Percentiles rank a stretch among this genome's conserved stretches.
These are phyloP conservation scores for Dichotomopilus funicola DNA, from an alignment of 2,329 filamentous ascomycete genomes.

Conservation along the genomic window DNA sequence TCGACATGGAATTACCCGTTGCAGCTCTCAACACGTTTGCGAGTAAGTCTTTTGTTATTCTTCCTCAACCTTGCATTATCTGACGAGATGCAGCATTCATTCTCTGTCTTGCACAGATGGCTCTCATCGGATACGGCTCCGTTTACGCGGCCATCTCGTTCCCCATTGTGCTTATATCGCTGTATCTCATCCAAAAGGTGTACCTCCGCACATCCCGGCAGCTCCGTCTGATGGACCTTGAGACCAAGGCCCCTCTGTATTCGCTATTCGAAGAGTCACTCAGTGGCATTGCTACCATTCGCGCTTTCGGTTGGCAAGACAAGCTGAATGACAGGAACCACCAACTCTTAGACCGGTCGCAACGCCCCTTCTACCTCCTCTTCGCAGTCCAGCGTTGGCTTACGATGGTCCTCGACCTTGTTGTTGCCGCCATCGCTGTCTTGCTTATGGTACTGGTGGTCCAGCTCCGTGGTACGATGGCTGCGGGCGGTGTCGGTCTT, in stretches of 20 bases:
- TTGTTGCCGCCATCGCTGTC: conserved; percentile 32
- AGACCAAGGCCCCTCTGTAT: conserved; percentile 45
- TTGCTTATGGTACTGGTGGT: conserved; percentile 32
- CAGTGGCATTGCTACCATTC: conserved; percentile 42
- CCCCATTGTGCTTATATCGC: conserved; percentile 34
- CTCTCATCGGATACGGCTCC: conserved; percentile 39
- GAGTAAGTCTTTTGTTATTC: conserved; percentile 10
- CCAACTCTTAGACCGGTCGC: conserved; percentile 44
- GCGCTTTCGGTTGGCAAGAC: conserved; percentile 49
- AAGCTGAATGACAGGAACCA: conserved; percentile 39
- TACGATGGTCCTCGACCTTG: conserved; percentile 32
- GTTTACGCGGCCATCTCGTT: conserved; percentile 39
- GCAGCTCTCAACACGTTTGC: conserved; percentile 25
- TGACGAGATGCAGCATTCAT: conserved; percentile 15
- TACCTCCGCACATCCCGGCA: conserved; percentile 48
- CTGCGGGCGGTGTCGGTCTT: conserved; percentile 28
- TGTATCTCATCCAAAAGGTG: conserved; percentile 37
- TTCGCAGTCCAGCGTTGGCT: conserved; percentile 52
- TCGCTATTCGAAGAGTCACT: conserved; percentile 43
- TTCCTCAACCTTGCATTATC: background rate
- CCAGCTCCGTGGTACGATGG: conserved; percentile 27
- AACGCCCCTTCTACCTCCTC: conserved; percentile 51
- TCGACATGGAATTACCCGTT: conserved; percentile 26
- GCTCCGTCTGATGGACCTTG: conserved; percentile 46
- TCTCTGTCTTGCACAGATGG: conserved; percentile 36